These are phyloP conservation scores for Lachancea waltii DNA, from an alignment of 805 yeast species.

Conservation along the genomic window DNA sequence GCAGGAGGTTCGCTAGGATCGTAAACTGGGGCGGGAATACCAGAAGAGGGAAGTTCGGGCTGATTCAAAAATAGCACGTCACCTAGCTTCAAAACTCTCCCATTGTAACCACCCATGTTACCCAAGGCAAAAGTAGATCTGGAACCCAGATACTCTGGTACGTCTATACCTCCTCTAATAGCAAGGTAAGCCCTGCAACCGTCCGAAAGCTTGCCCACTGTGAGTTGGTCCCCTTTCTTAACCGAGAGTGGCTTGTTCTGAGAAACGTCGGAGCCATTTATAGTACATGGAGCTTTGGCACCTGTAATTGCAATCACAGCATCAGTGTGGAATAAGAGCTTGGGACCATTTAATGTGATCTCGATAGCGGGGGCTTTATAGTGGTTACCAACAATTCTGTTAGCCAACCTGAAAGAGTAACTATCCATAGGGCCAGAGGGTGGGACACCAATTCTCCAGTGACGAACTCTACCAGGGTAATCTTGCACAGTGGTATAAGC, in stretches of 20 bases:
- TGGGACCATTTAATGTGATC: constrained; percentile 82
- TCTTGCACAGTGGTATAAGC: constrained; percentile 96
- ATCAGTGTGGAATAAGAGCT: constrained; percentile 75
- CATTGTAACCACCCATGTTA: constrained; percentile 88
- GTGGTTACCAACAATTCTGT: constrained; percentile 84
- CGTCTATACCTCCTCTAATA: constrained; percentile 88
- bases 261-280: constrained; percentile 50
- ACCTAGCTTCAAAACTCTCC: constrained; percentile 85
- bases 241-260: constrained; percentile 72
- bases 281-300: constrained; percentile 62
- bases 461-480: constrained; percentile 82
- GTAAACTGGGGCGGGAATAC: constrained; percentile 64
- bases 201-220: constrained; percentile 69
- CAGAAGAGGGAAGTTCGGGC: constrained; percentile 58
- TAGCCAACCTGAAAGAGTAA: constrained; percentile 83
- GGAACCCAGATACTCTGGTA: constrained; percentile 90
- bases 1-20: constrained; percentile 56
- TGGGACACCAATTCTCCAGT: constrained; percentile 76
- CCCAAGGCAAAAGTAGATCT: constrained; percentile 95
- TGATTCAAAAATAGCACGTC: constrained; percentile 86
- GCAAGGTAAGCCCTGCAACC: constrained; percentile 92
- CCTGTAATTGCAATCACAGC: constrained; percentile 80
- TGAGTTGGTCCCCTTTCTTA: constrained; percentile 67
- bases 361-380: constrained; percentile 82
- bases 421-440: constrained; percentile 99